phyloP scores from a whole-genome alignment of 768 basidiomycete genomes.

The Pholiota microspora region DNA sequence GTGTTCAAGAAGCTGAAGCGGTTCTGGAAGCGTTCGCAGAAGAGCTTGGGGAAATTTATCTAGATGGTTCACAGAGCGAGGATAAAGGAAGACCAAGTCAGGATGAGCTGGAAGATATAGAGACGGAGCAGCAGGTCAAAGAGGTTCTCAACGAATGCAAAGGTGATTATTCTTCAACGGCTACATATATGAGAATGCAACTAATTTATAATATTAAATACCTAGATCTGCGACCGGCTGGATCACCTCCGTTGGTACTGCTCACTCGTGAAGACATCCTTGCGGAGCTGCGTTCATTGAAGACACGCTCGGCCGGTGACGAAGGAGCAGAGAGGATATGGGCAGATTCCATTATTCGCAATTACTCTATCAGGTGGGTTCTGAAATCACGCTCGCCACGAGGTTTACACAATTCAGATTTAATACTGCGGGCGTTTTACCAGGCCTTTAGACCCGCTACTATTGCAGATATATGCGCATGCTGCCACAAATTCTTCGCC shows the following conservation, averaged over 20 bases:
- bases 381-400: neutral
- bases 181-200: neutral
- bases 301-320: neutral
- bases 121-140: slow-evolving; percentile 11
- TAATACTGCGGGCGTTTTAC: neutral
- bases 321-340: slow-evolving; percentile 15
- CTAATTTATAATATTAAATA: neutral
- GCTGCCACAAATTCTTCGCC: slow-evolving; percentile 16
- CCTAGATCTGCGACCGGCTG: slow-evolving; percentile 7
- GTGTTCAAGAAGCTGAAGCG: slow-evolving; percentile 19
- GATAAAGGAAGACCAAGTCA: neutral
- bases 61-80: neutral
- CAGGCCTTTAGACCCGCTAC: slow-evolving; percentile 16
- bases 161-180: slow-evolving; percentile 5
- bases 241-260: slow-evolving; percentile 7
- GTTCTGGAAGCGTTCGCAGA: slow-evolving; percentile 21
- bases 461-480: slow-evolving; percentile 17
- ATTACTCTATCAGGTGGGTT: slow-evolving; percentile 12
- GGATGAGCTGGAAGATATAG: neutral
- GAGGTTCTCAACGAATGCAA: slow-evolving; percentile 12
- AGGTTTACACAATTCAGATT: neutral
- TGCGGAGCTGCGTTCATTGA: slow-evolving; percentile 12
- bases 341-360: slow-evolving; percentile 7
- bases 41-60: slow-evolving; percentile 19
- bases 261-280: slow-evolving; percentile 18